Percentiles rank a stretch among this genome's conserved stretches.
phyloP scores from a whole-genome alignment of 148 eudicot genomes.

The Chenopodium album region DNA sequence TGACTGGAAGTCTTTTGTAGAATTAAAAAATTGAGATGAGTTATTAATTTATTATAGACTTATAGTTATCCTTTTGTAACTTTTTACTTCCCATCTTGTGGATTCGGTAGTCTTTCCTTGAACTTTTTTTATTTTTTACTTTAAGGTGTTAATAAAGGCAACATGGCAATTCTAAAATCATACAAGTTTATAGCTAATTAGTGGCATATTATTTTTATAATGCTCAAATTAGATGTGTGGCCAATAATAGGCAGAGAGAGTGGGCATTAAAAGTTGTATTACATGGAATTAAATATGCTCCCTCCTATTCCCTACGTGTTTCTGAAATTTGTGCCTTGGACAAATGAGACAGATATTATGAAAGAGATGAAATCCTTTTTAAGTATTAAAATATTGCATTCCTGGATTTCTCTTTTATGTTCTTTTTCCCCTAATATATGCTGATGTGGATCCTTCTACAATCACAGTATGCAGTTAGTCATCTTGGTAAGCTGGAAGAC shows the following conservation, averaged over 20 bases:
- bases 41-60: no score
- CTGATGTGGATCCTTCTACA: slow-evolving; percentile 15
- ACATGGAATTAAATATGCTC: background rate
- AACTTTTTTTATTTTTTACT: background rate
- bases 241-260: background rate
- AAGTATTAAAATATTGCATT: background rate
- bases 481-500: slow-evolving; percentile 91
- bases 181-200: no score
- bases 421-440: background rate
- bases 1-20: no score
- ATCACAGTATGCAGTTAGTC: slow-evolving; percentile 81
- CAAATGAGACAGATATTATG: background rate
- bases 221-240: no score
- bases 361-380: background rate
- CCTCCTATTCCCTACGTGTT: background rate
- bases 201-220: no score
- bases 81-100: background rate
- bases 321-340: background rate
- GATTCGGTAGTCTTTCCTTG: background rate
- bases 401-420: background rate
- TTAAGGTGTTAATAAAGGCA: background rate
- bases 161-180: no score
- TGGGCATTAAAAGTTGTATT: background rate
- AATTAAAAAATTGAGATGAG: no score
- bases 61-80: no score